Percentiles rank a stretch among this genome's conserved stretches.
Conservation (phyloP, 1,284 basidiomycete genomes). For the Apiotrichum sp. region DNA sequence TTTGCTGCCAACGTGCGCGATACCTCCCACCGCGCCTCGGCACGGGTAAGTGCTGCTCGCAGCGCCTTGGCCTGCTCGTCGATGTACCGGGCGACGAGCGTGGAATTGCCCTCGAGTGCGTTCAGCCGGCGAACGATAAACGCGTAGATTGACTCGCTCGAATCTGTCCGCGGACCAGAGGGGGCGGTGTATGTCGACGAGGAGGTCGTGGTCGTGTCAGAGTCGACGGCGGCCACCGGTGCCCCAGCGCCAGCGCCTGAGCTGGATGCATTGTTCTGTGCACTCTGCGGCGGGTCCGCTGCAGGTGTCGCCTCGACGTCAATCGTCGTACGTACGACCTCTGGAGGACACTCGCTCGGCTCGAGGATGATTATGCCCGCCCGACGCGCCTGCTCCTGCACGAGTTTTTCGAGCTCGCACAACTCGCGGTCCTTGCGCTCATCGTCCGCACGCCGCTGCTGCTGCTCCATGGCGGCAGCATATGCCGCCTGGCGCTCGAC, state of each 20-base stretch:
- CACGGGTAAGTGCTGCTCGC: conserved; percentile 64
- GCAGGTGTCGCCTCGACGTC: too few species aligned
- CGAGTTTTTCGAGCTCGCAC: conserved; percentile 33
- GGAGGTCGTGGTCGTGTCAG: not conserved
- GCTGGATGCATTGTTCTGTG: not conserved
- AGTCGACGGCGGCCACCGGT: not conserved
- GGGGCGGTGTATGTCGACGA: conserved; percentile 25
- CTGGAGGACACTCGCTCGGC: conserved; percentile 6
- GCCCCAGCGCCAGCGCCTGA: conserved; percentile 1
- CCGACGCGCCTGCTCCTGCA: conserved; percentile 31
- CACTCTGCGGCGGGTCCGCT: too few species aligned
- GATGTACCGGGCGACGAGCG: conserved; percentile 77
- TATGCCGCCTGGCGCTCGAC: too few species aligned
- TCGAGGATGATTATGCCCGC: conserved; percentile 10
- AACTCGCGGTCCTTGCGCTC: conserved; percentile 29
- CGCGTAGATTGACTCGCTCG: conserved; percentile 92
- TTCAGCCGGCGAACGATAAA: conserved; percentile 90
- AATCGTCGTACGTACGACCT: not conserved
- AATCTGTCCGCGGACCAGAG: conserved; percentile 39
- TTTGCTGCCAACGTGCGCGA: conserved; percentile 25
- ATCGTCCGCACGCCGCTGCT: conserved; percentile 25
- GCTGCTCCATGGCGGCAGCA: conserved; percentile 19
- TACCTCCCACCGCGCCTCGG: conserved; percentile 53
- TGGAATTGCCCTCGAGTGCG: conserved; percentile 80
- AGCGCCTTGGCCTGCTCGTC: conserved; percentile 81